Evolutionary conservation across 1,284 basidiomycete species (phyloP).

Genomic region (Boletus smithii): DNA sequence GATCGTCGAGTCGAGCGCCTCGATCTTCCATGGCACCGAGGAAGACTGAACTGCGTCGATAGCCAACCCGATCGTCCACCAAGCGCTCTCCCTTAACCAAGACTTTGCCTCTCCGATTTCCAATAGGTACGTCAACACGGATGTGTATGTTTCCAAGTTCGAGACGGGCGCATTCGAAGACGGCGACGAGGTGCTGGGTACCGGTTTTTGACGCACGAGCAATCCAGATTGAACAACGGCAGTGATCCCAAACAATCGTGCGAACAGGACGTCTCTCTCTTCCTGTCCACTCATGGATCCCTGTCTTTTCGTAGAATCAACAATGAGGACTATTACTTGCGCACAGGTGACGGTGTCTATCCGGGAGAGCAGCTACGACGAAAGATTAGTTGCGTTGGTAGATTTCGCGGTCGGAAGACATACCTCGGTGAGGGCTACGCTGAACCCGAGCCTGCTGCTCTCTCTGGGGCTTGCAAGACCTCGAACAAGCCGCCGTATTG

Average conservation of each 20-base stretch:
- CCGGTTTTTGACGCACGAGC: conserved; percentile 57
- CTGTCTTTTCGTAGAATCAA: conserved; percentile 65
- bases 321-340: conserved; percentile 71
- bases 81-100: conserved; percentile 90
- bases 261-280: conserved; percentile 90
- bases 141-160: conserved; percentile 57
- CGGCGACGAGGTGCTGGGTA: conserved; percentile 51
- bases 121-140: conserved; percentile 65
- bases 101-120: conserved; percentile 79
- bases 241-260: conserved; percentile 87
- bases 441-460: conserved; percentile 91
- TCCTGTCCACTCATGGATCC: conserved; percentile 84
- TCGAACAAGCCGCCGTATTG: conserved; percentile 77
- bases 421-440: conserved; percentile 93
- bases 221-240: conserved; percentile 80
- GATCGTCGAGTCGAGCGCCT: conserved; percentile 56
- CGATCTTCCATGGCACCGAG: conserved; percentile 66
- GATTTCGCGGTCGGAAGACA: conserved; percentile 26
- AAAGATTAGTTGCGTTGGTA: conserved; percentile 8
- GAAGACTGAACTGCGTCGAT: conserved; percentile 58
- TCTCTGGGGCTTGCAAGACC: conserved; percentile 91
- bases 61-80: conserved; percentile 77
- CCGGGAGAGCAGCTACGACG: conserved; percentile 69
- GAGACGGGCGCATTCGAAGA: conserved; percentile 53
- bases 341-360: conserved; percentile 76